phyloP scores from a whole-genome alignment of 2,329 filamentous ascomycete genomes.

The Cadophora malorum region DNA sequence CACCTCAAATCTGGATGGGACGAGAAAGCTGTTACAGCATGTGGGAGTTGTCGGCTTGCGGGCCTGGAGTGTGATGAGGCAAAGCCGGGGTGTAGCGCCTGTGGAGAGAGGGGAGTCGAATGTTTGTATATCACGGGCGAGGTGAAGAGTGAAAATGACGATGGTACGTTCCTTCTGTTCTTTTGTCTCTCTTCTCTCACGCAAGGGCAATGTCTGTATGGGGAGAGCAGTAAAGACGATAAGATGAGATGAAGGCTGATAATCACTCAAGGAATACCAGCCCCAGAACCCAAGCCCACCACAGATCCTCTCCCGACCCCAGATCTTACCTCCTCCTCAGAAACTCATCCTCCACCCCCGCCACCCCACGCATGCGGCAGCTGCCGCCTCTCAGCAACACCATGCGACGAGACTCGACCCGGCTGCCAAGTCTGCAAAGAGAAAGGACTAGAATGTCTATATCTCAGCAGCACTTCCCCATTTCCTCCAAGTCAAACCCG shows the following conservation, averaged over 20 bases:
- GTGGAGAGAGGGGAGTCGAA: conserved; percentile 9
- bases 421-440: conserved; percentile 2
- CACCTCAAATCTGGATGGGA: background rate
- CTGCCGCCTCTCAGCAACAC: conserved; percentile 1
- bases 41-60: conserved; percentile 15
- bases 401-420: background rate
- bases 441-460: conserved; percentile 6
- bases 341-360: background rate
- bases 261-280: background rate
- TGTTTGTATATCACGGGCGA: conserved; percentile 10
- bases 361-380: conserved; percentile 3
- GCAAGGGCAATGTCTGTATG: too few relatives aligned
- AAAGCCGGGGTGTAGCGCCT: conserved; percentile 1
- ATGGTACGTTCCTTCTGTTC: background rate
- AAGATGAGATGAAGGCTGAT: too few relatives aligned
- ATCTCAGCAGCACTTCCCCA: background rate
- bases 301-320: background rate
- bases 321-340: background rate
- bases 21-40: background rate
- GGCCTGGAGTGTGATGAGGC: background rate
- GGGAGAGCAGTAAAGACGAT: too few relatives aligned
- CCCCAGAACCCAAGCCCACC: background rate
- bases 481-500: too few relatives aligned
- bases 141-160: background rate
- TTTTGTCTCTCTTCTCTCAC: background rate